Conservation (phyloP, 768 basidiomycete genomes). For the Sarcodon sp. region DNA sequence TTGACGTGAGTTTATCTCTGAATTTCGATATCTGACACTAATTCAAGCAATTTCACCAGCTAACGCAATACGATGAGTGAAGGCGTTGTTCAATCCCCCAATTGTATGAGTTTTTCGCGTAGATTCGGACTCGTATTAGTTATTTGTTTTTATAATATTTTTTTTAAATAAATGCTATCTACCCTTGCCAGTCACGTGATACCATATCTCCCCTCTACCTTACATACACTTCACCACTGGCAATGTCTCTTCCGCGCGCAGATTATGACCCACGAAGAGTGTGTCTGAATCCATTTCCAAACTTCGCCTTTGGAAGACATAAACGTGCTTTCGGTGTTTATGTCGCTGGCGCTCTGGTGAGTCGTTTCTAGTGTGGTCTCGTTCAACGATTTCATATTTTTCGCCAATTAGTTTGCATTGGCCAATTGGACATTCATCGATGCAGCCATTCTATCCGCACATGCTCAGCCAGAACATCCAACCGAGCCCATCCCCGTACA, state of each 20-base stretch:
- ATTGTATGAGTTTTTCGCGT: too few species aligned
- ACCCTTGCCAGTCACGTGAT: neutral
- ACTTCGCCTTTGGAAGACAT: constrained; percentile 52
- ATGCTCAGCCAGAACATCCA: constrained; percentile 66
- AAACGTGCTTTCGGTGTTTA: constrained; percentile 81
- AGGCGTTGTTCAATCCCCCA: neutral
- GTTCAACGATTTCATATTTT: constrained; percentile 1
- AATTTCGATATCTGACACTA: neutral
- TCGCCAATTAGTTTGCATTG: constrained; percentile 61
- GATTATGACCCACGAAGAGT: constrained; percentile 82
- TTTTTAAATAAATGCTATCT: neutral
- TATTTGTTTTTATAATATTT: neutral
- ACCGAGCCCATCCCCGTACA: constrained; percentile 58
- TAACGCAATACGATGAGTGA: constrained; percentile 52
- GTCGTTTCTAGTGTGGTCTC: constrained; percentile 19
- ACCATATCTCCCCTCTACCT: neutral
- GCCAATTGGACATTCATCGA: constrained; percentile 95
- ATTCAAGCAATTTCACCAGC: constrained; percentile 18
- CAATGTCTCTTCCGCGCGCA: constrained; percentile 55
- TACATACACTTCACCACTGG: neutral
- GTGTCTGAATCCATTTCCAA: constrained; percentile 79
- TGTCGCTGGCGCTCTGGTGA: constrained; percentile 80
- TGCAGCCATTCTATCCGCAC: constrained; percentile 81
- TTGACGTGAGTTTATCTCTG: constrained; percentile 52
- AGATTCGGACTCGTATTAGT: too few species aligned